Base-by-base conservation (phyloP, 2,329 filamentous ascomycete species). In the Colletotrichum acutatum region DNA sequence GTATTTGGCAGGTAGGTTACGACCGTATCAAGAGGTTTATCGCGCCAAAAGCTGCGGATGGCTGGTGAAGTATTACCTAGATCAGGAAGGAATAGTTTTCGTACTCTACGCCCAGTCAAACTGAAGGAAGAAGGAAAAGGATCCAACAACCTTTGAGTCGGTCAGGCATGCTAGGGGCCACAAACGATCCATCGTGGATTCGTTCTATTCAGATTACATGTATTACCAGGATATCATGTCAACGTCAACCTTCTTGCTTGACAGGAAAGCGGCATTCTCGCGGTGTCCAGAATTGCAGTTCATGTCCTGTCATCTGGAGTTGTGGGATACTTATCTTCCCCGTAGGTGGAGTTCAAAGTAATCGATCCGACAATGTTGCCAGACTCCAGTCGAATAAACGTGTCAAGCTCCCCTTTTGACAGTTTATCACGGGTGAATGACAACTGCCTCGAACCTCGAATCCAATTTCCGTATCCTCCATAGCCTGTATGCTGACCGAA, bases 401-500 rank as follows among this genome's bases (percentile, higher is more conserved):
- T 92, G 42, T 90, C 85, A 0, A 90, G 80, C 49, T 85, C 84
- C 24, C 82, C 75, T 4, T 81, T 75, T 6, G 77, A 76, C 19
- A 90, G 77, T 26, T 79, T 79, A 1, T 82, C 78, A 53, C 88
- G 82, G 2, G 84, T 81, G 1, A 92, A 75, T 2, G 84, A 76
- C 14, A 93, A 81, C 75, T 92, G 88, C 1, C 90, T 84, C 5
- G 86, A 86, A 1, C 92, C 92, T 0, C 92, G 87, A 11, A 87
- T 86, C 89, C 89, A 93, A 58, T 85, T 84, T 0, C 91, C 90
- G 76, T 94, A 94, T 0, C 92, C 92, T 0, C 92, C 92, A 68
- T 94, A 94, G 0, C 92, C 92, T 0, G 90, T 88, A 75, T 92
- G 91, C 75, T 92, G 89, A 5, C 90, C 90, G 77, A 92, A 93